phyloP scores from a whole-genome alignment of 768 basidiomycete genomes.

The Tricholoma sp. region DNA sequence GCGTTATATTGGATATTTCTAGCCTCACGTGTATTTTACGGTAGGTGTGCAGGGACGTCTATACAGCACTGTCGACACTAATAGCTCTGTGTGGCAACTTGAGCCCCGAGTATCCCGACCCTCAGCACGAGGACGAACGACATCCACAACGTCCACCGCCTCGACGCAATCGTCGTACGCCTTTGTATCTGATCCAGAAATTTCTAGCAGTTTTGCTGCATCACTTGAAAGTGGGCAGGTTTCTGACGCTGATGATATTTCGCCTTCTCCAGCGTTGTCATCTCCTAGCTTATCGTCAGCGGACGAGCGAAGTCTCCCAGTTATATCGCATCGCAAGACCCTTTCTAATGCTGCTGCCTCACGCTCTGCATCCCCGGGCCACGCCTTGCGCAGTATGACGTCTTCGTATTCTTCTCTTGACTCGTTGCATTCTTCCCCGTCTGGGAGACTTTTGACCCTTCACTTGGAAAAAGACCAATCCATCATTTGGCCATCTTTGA shows the following conservation, averaged over 20 bases:
- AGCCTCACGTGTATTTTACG: not conserved
- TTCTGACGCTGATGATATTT: constrained; percentile 67
- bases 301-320: constrained; percentile 40
- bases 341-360: constrained; percentile 34
- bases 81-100: constrained; percentile 73
- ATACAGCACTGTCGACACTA: constrained; percentile 62
- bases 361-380: constrained; percentile 54
- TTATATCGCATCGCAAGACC: constrained; percentile 23
- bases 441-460: constrained; percentile 69
- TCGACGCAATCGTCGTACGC: constrained; percentile 82
- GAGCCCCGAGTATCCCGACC: constrained; percentile 57
- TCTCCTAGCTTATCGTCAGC: constrained; percentile 59
- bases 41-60: constrained; percentile 53
- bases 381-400: constrained; percentile 47
- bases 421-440: constrained; percentile 51
- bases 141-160: constrained; percentile 66
- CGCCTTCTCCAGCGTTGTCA: constrained; percentile 52
- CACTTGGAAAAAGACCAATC: constrained; percentile 79
- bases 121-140: constrained; percentile 64
- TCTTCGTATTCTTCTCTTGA: constrained; percentile 81
- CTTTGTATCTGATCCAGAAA: constrained; percentile 77
- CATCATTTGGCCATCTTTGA: constrained; percentile 77
- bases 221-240: constrained; percentile 70
- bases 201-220: constrained; percentile 80
- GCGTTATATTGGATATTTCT: constrained; percentile 9